Base-by-base conservation (phyloP, 768 basidiomycete species). In the Rhodotorula paludigena region DNA sequence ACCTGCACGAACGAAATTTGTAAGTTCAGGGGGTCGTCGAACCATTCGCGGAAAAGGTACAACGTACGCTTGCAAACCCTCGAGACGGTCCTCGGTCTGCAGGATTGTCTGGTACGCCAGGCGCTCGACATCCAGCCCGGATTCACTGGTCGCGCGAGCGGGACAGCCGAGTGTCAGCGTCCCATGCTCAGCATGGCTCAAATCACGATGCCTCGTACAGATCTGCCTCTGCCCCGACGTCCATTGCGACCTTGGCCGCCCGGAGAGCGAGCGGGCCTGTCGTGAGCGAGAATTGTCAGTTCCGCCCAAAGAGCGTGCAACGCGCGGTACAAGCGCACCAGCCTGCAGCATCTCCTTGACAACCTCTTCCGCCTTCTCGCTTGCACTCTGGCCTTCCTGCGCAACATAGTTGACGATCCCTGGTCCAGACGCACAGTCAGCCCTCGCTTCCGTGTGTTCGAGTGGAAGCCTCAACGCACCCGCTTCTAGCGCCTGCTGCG, bases 51-150 rank as follows among this genome's bases (percentile, higher is more conserved):
- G 35, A 18, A 18, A 38, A 12, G 9, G 23, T 28, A 3, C 6
- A 15, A 63, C 69, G 58, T 38, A 96, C 21, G 92, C 92, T 59
- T 84, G 79, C 45, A 96, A 80, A 7, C 92, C 92, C 78, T 97
- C 92, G 11, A 82, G 72, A 28, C 92, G 84, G 77, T 97, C 92
- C 69, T 85, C 82, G 12, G 83, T 87, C 41, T 82, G 81, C 30
- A 96, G 81, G 28, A 97, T 81, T 5, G 84, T 83, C 71, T 94
- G 88, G 68, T 97, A 97, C 20, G 88, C 85, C 10, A 86, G 85
- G 42, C 89, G 83, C 78, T 96, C 92, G 69, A 93, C 89, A 77
- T 93, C 90, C n/a, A 97, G 82, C n/a, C 90, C 90, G 85, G 68
- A 57, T 14, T 45, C 66, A 7, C 64, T 75, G 65, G n/a, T 14